Evolutionary conservation across 305 asterid species (phyloP), one percentile per base, ranked within the genome.

Genomic region (Fraxinus paxiana): DNA sequence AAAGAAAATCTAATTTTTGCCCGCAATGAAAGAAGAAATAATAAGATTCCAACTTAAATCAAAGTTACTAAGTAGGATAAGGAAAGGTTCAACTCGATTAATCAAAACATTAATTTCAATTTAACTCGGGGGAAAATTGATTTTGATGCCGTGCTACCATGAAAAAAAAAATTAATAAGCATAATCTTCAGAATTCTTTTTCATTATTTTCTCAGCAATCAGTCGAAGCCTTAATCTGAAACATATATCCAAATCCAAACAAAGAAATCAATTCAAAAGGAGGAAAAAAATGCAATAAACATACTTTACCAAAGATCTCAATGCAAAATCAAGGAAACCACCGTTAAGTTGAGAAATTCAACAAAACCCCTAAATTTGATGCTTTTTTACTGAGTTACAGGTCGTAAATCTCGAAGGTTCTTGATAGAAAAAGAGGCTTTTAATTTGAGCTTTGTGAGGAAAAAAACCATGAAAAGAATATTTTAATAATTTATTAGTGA

Each of bases 351-450:
- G 26, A 30, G 13, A 9, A 37, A 48, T 72, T 73, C 79, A 79
- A 77, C 56, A 75, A 78, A 78, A 59, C 34, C 75, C 31, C 79
- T 12, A 48, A 12, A 38, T 22, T 61, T 7, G 70, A 61, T 61
- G 70, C 61, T 3, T 15, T 82, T 79, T 72, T 77, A 80, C 65
- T 73, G 28, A 56, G 70, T 73, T 82, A 13, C 18, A 48, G 81
- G 70, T 56, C 71, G 43, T 83, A 83, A 89, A 89, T 90, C 93
- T 87, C 73, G 92, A 82, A 85, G 82, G 75, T 87, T 91, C 89
- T 85, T 82, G 90, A 81, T 87, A 79, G 83, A 83, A 80, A 56
- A 38, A 77, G 71, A 73, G 31, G 51, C 24, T 15, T 30, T 20
- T 9, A 38, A 6, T 37, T 73, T 18, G 30, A 26, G 30, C 17